These are phyloP conservation scores for Flaveria robusta DNA, from an alignment of 129 eudicot genomes.

Conservation along the genomic window DNA sequence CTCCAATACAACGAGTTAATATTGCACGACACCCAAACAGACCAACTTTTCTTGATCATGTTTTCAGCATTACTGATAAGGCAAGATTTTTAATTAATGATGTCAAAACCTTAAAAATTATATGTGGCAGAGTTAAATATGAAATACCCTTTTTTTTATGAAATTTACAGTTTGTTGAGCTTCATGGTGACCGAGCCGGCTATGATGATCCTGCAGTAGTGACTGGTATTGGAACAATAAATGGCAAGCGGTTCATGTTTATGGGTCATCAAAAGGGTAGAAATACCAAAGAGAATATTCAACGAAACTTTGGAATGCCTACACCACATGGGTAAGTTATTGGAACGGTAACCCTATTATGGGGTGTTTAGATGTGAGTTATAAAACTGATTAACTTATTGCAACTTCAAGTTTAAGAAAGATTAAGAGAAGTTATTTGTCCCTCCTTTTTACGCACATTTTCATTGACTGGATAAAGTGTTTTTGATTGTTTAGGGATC, in stretches of 20 bases:
- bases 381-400: neutral
- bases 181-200: constrained; percentile 85
- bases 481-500: neutral
- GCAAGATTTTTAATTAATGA: constrained; percentile 33
- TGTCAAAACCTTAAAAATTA: neutral
- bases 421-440: neutral
- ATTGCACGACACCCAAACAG: constrained; percentile 95
- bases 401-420: neutral
- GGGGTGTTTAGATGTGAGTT: neutral
- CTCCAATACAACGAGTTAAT: constrained; percentile 89
- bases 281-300: constrained; percentile 86
- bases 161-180: constrained; percentile 78
- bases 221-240: constrained; percentile 78
- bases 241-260: constrained; percentile 84
- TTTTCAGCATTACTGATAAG: constrained; percentile 86
- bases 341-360: neutral
- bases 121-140: constrained; percentile 10
- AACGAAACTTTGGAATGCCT: constrained; percentile 97
- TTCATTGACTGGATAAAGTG: neutral
- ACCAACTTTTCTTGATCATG: constrained; percentile 96
- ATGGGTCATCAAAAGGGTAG: constrained; percentile 95
- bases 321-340: constrained; percentile 90
- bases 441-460: constrained; percentile 2
- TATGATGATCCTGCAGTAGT: constrained; percentile 90
- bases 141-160: constrained; percentile 9